Percentiles rank a stretch among this genome's conserved stretches.
phyloP scores from a whole-genome alignment of 495 filamentous ascomycete species.

The Hypoxylon rickii region DNA sequence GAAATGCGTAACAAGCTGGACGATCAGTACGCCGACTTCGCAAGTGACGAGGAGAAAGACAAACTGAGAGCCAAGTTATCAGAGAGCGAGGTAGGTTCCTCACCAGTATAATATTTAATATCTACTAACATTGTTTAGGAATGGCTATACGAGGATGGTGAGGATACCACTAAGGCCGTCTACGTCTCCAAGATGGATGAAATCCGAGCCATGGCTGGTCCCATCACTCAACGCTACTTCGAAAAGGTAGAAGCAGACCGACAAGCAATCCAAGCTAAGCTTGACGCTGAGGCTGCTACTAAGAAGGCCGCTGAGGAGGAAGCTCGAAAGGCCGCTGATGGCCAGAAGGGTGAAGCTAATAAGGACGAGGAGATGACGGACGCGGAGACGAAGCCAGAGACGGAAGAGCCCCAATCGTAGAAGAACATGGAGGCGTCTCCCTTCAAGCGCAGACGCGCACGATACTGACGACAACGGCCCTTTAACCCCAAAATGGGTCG shows the following conservation, averaged over 20 bases:
- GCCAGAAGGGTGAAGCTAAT: slow-evolving; percentile 44
- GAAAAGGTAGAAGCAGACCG: slow-evolving; percentile 93
- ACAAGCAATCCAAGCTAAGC: slow-evolving; percentile 70
- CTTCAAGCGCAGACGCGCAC: slow-evolving; percentile 1
- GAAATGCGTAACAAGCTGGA: slow-evolving; percentile 93
- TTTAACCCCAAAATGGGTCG: too few species aligned
- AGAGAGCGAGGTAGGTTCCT: slow-evolving; percentile 74
- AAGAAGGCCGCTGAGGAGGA: slow-evolving; percentile 76
- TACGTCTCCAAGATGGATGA: slow-evolving; percentile 96
- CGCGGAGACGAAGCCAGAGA: slow-evolving; percentile 55
- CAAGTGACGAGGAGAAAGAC: slow-evolving; percentile 89
- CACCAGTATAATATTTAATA: not conserved
- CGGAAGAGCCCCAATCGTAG: slow-evolving; percentile 42
- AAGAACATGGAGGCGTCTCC: not conserved
- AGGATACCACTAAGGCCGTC: slow-evolving; percentile 89
- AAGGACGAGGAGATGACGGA: slow-evolving; percentile 64
- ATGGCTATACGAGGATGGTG: slow-evolving; percentile 98
- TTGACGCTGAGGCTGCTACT: slow-evolving; percentile 82
- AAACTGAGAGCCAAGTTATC: slow-evolving; percentile 81
- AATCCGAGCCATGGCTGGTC: slow-evolving; percentile 86
- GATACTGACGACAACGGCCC: not conserved
- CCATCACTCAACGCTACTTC: slow-evolving; percentile 91
- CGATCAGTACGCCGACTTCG: slow-evolving; percentile 84
- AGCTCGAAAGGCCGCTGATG: slow-evolving; percentile 53
- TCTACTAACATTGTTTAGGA: slow-evolving; percentile 61